These are phyloP conservation scores for Vachellia collinsii DNA, from an alignment of 306 rosid genomes.

Conservation along the genomic window DNA sequence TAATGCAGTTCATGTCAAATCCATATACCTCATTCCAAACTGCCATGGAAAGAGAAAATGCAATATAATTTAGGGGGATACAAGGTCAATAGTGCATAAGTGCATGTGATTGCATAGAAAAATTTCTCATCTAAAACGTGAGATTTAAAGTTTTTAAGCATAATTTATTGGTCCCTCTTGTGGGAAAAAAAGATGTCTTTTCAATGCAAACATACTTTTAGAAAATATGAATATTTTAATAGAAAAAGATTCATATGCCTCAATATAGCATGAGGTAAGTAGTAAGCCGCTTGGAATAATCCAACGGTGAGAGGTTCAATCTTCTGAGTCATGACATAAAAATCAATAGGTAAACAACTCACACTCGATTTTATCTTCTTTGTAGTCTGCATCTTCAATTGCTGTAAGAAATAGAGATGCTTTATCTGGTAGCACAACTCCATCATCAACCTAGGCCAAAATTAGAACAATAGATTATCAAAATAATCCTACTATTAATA, in stretches of 20 bases:
- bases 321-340: neutral
- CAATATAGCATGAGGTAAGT: constrained; percentile 1
- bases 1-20: constrained; percentile 98
- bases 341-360: constrained; percentile 43
- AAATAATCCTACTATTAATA: neutral
- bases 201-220: constrained; percentile 8
- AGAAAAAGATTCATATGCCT: constrained; percentile 15
- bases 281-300: neutral
- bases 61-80: neutral
- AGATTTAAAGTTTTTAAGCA: constrained; percentile 25
- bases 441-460: constrained; percentile 67
- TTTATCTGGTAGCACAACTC: constrained; percentile 87
- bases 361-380: constrained; percentile 99
- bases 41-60: constrained; percentile 43
- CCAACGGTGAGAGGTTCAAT: neutral
- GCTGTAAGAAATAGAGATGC: constrained; percentile 85
- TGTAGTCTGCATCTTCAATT: constrained; percentile 96
- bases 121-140: neutral
- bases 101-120: neutral
- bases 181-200: neutral
- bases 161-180: neutral
- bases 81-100: neutral
- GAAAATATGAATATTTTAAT: neutral
- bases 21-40: constrained; percentile 98
- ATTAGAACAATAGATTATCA: constrained; percentile 1